Evolutionary conservation across 2,329 filamentous ascomycete species (phyloP).

Genomic region (Paecilomyces sp.): DNA sequence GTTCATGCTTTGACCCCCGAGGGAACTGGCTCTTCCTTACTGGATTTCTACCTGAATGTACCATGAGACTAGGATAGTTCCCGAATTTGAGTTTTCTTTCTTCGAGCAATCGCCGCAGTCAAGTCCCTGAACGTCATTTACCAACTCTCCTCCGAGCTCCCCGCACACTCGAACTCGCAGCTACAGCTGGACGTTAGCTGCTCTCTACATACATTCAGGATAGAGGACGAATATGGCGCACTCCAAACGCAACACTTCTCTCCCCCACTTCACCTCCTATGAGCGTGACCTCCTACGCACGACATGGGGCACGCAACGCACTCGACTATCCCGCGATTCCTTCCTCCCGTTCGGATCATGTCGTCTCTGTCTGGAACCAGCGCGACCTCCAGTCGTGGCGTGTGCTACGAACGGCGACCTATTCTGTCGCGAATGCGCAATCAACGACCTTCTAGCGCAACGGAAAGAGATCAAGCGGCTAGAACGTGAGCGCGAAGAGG

Average conservation of each 20-base stretch:
- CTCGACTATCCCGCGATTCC: conserved; percentile 81
- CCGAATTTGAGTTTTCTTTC: not conserved
- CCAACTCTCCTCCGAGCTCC: not conserved
- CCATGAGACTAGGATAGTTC: not conserved
- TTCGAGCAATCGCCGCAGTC: not conserved
- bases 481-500: conserved; percentile 58
- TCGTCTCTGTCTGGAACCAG: conserved; percentile 74
- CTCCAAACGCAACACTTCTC: conserved; percentile 79
- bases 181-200: not conserved
- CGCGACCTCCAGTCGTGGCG: conserved; percentile 76
- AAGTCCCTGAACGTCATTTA: not conserved
- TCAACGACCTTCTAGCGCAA: conserved; percentile 84
- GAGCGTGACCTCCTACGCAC: conserved; percentile 77
- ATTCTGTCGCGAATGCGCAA: conserved; percentile 91
- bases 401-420: conserved; percentile 74
- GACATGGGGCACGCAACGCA: conserved; percentile 73
- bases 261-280: conserved; percentile 88
- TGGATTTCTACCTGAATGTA: not conserved
- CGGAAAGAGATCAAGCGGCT: conserved; percentile 82
- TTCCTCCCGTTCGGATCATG: conserved; percentile 90
- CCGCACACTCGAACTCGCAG: not conserved
- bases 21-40: not conserved
- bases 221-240: conserved; percentile 30
- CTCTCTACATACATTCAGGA: not conserved
- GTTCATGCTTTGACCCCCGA: not conserved